Evolutionary conservation across 306 rosid genomes (phyloP).

Genomic region (Malus orientalis): DNA sequence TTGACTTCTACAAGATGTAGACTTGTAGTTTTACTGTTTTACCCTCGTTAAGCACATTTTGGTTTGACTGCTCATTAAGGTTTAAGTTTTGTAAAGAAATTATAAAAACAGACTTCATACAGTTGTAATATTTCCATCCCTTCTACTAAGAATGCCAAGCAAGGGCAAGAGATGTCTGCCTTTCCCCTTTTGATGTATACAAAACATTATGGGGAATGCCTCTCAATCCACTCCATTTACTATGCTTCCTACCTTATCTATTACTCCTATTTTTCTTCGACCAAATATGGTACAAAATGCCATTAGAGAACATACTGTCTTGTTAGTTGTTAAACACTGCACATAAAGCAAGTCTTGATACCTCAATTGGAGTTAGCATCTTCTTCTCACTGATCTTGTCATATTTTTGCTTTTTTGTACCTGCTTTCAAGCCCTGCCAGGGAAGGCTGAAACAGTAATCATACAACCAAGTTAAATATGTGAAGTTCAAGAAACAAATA

Average conservation of each 20-base stretch:
- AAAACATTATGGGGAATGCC: not conserved
- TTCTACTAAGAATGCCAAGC: not conserved
- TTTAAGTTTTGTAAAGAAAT: not conserved
- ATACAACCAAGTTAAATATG: constrained; percentile 16
- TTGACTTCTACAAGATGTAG: not conserved
- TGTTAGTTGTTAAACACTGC: constrained; percentile 8
- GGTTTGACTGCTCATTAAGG: not conserved
- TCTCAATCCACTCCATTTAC: not conserved
- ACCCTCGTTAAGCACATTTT: not conserved
- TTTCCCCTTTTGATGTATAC: not conserved
- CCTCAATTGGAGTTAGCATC: constrained; percentile 96
- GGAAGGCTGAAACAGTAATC: constrained; percentile 71
- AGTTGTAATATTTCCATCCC: not conserved
- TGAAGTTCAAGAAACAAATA: not conserved
- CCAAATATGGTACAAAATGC: not conserved
- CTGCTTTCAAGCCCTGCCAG: constrained; percentile 98
- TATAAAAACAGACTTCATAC: not conserved
- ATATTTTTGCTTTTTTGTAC: constrained; percentile 89
- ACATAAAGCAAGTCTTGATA: constrained; percentile 27
- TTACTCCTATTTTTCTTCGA: not conserved
- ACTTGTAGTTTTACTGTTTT: not conserved
- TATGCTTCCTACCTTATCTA: not conserved
- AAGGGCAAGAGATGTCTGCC: not conserved
- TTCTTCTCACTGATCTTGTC: constrained; percentile 98
- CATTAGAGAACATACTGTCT: not conserved